phyloP scores from a whole-genome alignment of 2,329 filamentous ascomycete genomes.

The Beauveria sp. region DNA sequence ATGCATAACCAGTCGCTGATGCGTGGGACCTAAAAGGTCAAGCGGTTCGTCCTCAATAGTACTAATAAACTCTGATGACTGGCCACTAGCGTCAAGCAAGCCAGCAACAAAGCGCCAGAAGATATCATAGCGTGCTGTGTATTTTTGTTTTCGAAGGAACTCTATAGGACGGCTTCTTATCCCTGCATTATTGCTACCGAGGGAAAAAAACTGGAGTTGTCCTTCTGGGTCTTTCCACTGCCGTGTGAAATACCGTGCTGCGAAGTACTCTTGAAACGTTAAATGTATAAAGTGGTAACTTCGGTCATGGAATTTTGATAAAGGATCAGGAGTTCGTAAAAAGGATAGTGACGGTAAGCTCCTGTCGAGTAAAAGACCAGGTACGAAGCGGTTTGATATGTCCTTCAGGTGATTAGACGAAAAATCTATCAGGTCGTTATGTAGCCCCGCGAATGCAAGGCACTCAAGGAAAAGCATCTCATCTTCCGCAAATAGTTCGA shows the following conservation, averaged over 20 bases:
- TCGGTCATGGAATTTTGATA: too few species aligned
- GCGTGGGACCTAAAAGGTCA: slow-evolving; percentile 28
- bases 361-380: neutral
- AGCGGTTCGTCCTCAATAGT: slow-evolving; percentile 25
- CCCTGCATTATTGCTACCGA: neutral
- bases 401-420: neutral
- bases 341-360: neutral
- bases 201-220: rapidly evolving
- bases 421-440: slow-evolving; percentile 27
- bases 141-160: neutral
- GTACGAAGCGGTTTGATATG: neutral
- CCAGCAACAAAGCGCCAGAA: neutral
- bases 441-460: slow-evolving; percentile 29
- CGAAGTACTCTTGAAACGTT: neutral
- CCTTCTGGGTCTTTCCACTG: neutral
- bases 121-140: neutral
- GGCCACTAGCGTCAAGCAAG: neutral
- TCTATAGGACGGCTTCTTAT: neutral
- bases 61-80: slow-evolving; percentile 20
- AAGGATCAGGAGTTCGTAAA: neutral
- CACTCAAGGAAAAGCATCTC: slow-evolving; percentile 20
- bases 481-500: slow-evolving; percentile 7
- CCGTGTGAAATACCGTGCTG: neutral
- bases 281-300: too few species aligned
- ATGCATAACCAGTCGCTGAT: slow-evolving; percentile 31